phyloP scores from a whole-genome alignment of 2,329 filamentous ascomycete species.

The Aureobasidium sp. region DNA sequence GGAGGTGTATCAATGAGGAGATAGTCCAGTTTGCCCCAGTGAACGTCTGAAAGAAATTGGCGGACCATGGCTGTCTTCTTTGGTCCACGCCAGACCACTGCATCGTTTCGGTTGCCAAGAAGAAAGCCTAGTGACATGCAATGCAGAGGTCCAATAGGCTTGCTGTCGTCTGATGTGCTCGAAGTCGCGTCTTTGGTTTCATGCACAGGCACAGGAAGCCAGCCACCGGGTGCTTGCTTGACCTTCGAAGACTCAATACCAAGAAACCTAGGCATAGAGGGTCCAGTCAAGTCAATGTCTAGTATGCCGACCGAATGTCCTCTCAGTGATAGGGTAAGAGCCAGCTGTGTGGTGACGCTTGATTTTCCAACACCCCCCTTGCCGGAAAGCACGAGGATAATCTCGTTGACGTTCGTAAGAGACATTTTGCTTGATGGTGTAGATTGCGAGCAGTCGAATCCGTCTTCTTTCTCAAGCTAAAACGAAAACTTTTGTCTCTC shows the following conservation, averaged over 20 bases:
- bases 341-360: conserved; percentile 92
- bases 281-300: conserved; percentile 91
- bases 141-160: conserved; percentile 49
- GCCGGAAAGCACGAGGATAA: conserved; percentile 79
- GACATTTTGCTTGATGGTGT: conserved; percentile 44
- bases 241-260: conserved; percentile 84
- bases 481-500: background rate
- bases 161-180: conserved; percentile 14
- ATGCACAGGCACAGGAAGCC: conserved; percentile 84
- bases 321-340: conserved; percentile 74
- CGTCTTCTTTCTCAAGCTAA: background rate
- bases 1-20: conserved; percentile 93
- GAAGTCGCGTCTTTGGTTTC: conserved; percentile 34
- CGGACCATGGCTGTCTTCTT: conserved; percentile 99
- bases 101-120: conserved; percentile 71
- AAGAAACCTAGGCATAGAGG: conserved; percentile 92
- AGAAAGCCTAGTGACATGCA: conserved; percentile 95
- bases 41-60: conserved; percentile 86
- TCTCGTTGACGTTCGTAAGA: conserved; percentile 63
- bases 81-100: conserved; percentile 93
- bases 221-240: conserved; percentile 81
- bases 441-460: background rate
- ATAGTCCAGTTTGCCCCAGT: conserved; percentile 84
- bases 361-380: conserved; percentile 99
- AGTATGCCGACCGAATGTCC: conserved; percentile 90